Conservation (phyloP, 495 filamentous ascomycete genomes). For the Lichina pygmaea region DNA sequence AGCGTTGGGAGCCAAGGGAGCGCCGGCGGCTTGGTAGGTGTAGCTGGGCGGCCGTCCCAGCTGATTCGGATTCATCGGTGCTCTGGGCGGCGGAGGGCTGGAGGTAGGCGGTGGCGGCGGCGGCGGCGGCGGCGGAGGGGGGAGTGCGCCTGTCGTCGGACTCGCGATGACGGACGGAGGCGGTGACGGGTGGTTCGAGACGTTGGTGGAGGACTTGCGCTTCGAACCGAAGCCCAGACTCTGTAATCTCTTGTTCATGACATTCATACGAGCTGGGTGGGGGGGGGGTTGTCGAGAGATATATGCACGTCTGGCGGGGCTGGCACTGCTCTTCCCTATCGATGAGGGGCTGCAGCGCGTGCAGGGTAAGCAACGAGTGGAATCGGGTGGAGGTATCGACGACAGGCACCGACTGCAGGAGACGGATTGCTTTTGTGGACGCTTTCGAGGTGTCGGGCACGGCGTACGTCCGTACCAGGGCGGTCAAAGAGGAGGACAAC, state of each 20-base stretch:
- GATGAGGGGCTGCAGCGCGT: too few species aligned
- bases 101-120: constrained; percentile 6
- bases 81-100: constrained; percentile 23
- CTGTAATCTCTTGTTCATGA: constrained; percentile 32
- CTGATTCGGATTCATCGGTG: constrained; percentile 21
- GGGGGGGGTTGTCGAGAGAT: neutral
- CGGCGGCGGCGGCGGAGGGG: neutral
- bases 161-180: neutral
- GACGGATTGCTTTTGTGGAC: too few species aligned
- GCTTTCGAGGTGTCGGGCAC: too few species aligned
- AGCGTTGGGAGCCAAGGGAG: neutral
- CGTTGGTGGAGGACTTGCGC: constrained; percentile 18
- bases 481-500: too few species aligned
- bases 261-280: constrained; percentile 24
- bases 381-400: too few species aligned
- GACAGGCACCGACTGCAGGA: too few species aligned
- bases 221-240: constrained; percentile 26
- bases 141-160: neutral
- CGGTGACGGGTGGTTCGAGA: constrained; percentile 1
- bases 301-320: too few species aligned
- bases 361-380: too few species aligned
- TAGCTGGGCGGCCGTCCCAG: constrained; percentile 47
- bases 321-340: too few species aligned
- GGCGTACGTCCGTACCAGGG: too few species aligned
- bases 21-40: constrained; percentile 22